Conservation (phyloP, 1,284 basidiomycete species). For the Cutaneotrichosporon curvatum region DNA sequence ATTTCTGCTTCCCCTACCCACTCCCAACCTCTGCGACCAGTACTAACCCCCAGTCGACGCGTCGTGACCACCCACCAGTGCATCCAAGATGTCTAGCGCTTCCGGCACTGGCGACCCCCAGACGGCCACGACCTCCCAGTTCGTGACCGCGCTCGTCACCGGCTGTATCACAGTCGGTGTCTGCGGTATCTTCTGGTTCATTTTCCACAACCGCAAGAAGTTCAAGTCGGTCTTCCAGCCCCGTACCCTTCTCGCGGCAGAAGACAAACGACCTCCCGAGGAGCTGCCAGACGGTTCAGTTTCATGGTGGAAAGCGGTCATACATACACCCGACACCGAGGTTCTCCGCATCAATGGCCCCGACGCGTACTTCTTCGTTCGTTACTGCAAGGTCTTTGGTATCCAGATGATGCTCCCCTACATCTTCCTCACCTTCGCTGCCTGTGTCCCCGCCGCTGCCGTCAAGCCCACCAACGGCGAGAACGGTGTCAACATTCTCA, state of each 20-base stretch:
- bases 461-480: conserved; percentile 45
- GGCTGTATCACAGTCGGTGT: conserved; percentile 38
- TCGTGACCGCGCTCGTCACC: conserved; percentile 42
- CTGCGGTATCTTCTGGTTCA: conserved; percentile 29
- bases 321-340: conserved; percentile 31
- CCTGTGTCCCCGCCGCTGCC: conserved; percentile 35
- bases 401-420: conserved; percentile 69
- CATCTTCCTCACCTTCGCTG: conserved; percentile 55
- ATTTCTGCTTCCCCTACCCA: no score
- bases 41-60: no score
- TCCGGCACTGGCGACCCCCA: neutral
- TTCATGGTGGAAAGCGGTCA: conserved; percentile 34
- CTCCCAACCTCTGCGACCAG: no score
- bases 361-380: conserved; percentile 90
- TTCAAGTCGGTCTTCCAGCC: conserved; percentile 39
- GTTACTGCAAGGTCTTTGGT: conserved; percentile 52
- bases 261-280: conserved; percentile 23
- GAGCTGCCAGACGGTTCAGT: neutral
- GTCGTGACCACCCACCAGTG: no score
- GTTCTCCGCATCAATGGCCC: conserved; percentile 64
- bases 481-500: conserved; percentile 64
- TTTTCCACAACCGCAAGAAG: conserved; percentile 29
- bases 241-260: conserved; percentile 33
- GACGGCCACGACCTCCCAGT: conserved; percentile 31
- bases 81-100: neutral